phyloP scores from a whole-genome alignment of 1,139 yeast species.

The Hemisphaericaspora subhashii region DNA sequence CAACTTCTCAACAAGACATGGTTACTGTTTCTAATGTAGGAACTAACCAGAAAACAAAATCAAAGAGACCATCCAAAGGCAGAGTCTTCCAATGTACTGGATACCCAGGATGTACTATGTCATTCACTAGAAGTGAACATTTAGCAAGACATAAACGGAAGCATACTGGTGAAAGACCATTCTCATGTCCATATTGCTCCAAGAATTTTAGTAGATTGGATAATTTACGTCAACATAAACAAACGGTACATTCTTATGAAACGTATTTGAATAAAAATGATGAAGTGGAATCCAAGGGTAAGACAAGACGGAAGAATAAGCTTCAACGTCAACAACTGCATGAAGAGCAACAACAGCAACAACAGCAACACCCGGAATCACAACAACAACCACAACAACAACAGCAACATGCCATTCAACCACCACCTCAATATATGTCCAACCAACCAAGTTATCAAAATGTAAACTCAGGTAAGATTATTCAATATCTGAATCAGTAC shows the following conservation, averaged over 20 bases:
- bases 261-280: constrained; percentile 27
- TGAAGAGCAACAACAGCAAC: constrained; percentile 6
- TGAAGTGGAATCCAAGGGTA: constrained; percentile 11
- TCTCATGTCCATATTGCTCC: constrained; percentile 79
- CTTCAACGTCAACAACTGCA: constrained; percentile 9
- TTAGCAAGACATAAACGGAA: constrained; percentile 89
- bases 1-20: background rate
- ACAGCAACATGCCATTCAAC: constrained; percentile 5
- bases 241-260: constrained; percentile 87
- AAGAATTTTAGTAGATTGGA: constrained; percentile 83
- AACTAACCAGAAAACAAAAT: constrained; percentile 18
- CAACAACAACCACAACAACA: constrained; percentile 8
- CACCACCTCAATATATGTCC: too few species aligned
- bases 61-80: constrained; percentile 51
- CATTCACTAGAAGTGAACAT: constrained; percentile 87
- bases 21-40: too few species aligned
- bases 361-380: constrained; percentile 7
- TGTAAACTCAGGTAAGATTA: background rate
- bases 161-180: constrained; percentile 95
- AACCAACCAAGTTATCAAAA: too few species aligned
- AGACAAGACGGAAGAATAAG: constrained; percentile 11
- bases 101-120: constrained; percentile 83
- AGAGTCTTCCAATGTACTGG: constrained; percentile 84
- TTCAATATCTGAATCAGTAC: constrained; percentile 9
- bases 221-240: constrained; percentile 88